These are phyloP conservation scores for Suillus subaureus DNA, from an alignment of 768 basidiomycete genomes.

Conservation along the genomic window DNA sequence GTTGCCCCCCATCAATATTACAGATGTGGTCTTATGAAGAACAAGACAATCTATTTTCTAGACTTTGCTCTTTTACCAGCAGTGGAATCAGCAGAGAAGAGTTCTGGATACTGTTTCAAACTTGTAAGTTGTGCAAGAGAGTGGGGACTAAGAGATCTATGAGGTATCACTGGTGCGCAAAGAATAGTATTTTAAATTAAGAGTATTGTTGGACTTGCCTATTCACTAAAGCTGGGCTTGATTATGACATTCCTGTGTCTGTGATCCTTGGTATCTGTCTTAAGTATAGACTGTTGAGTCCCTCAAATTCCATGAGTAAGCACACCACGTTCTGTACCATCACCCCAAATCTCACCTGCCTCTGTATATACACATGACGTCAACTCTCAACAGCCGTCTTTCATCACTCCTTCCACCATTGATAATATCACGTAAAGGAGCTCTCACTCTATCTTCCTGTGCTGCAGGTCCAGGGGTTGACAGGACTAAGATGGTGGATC, in stretches of 20 bases:
- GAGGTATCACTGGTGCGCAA: background rate
- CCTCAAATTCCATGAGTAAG: background rate
- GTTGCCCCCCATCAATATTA: background rate
- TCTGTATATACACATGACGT: background rate
- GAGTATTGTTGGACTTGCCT: background rate
- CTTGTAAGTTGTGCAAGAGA: background rate
- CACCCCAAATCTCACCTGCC: background rate
- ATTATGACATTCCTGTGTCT: too few relatives aligned
- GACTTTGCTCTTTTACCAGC: background rate
- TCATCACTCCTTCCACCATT: background rate
- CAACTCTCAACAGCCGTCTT: background rate
- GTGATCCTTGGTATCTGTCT: too few relatives aligned
- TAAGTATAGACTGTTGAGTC: background rate
- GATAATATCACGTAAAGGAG: background rate
- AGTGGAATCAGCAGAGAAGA: background rate
- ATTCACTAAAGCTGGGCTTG: too few relatives aligned
- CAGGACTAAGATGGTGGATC: background rate
- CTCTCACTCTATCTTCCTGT: background rate
- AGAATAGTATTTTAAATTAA: background rate
- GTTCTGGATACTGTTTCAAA: background rate
- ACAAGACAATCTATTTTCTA: background rate
- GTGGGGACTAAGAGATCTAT: background rate
- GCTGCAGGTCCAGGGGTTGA: background rate
- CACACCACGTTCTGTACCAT: background rate
- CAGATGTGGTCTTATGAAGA: background rate